Percentiles rank a stretch among this genome's conserved stretches.
Evolutionary conservation across 2,329 filamentous ascomycete species (phyloP).

Genomic region (Ophiostoma sp.): DNA sequence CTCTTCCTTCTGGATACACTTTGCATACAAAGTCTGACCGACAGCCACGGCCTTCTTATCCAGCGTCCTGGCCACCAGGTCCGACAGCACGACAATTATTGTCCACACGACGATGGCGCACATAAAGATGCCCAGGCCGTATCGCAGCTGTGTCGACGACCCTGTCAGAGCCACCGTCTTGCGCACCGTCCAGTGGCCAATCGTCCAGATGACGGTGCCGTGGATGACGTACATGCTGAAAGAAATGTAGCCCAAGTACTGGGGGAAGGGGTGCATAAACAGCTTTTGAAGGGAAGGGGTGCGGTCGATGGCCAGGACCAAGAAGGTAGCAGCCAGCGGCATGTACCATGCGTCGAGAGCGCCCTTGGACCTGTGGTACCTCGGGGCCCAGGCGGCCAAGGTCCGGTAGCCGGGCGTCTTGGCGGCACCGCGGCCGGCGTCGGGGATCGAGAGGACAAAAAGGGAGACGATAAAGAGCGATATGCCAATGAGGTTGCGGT

Average conservation of each 20-base stretch:
- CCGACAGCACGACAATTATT: slow-evolving; percentile 54
- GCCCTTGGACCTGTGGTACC: slow-evolving; percentile 27
- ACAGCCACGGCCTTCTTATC: slow-evolving; percentile 58
- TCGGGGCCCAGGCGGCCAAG: slow-evolving; percentile 31
- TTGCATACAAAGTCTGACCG: slow-evolving; percentile 54
- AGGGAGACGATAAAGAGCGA: slow-evolving; percentile 37
- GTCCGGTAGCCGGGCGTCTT: slow-evolving; percentile 24
- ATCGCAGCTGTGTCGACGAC: slow-evolving; percentile 44
- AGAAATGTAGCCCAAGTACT: slow-evolving; percentile 60
- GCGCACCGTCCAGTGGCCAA: slow-evolving; percentile 44
- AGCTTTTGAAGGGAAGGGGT: slow-evolving; percentile 32
- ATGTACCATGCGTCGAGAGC: slow-evolving; percentile 41
- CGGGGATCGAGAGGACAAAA: slow-evolving; percentile 30
- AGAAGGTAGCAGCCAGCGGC: slow-evolving; percentile 30
- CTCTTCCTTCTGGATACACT: slow-evolving; percentile 28
- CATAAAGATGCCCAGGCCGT: slow-evolving; percentile 49
- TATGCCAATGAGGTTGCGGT: slow-evolving; percentile 48
- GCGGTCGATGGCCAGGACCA: slow-evolving; percentile 34
- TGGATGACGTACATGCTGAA: slow-evolving; percentile 64
- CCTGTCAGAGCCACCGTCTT: slow-evolving; percentile 43
- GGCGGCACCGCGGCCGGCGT: slow-evolving; percentile 30
- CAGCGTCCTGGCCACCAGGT: slow-evolving; percentile 58
- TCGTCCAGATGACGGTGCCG: slow-evolving; percentile 54
- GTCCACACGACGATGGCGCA: slow-evolving; percentile 51
- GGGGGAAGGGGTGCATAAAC: slow-evolving; percentile 35